Evolutionary conservation across 768 basidiomycete genomes (phyloP).

Genomic region (Paxillus ammoniavirescens): DNA sequence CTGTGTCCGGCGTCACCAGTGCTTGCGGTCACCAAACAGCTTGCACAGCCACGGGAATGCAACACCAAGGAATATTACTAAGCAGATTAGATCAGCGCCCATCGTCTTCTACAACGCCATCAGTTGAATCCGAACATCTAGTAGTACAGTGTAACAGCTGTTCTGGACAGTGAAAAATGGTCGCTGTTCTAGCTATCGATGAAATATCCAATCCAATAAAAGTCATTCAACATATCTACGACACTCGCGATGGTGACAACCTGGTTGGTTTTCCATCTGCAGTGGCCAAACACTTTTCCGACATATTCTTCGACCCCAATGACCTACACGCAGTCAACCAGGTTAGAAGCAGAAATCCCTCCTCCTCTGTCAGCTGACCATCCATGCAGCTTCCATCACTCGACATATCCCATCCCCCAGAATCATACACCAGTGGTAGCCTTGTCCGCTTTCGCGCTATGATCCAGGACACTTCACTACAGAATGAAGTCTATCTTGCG

Average conservation of each 20-base stretch:
- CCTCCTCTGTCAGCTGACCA: background rate
- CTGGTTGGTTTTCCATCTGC: slow-evolving; percentile 34
- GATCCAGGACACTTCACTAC: slow-evolving; percentile 79
- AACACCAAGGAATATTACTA: no score
- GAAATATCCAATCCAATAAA: slow-evolving; percentile 49
- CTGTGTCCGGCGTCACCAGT: no score
- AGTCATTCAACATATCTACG: slow-evolving; percentile 50
- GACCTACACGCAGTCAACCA: slow-evolving; percentile 28
- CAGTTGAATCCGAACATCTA: background rate
- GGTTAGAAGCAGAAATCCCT: slow-evolving; percentile 16
- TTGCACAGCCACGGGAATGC: slow-evolving; percentile 10
- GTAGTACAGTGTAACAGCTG: no score
- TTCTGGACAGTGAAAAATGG: slow-evolving; percentile 39
- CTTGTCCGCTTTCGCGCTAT: slow-evolving; percentile 75
- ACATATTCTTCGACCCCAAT: slow-evolving; percentile 36
- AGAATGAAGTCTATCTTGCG: slow-evolving; percentile 71
- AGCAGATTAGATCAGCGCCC: no score
- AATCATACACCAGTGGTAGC: slow-evolving; percentile 46
- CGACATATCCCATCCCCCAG: slow-evolving; percentile 45
- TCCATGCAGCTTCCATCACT: slow-evolving; percentile 56
- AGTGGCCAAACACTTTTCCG: slow-evolving; percentile 48
- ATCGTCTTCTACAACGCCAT: no score
- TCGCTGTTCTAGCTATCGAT: slow-evolving; percentile 47
- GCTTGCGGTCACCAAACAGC: background rate
- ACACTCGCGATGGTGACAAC: slow-evolving; percentile 20